Percentiles rank a stretch among this genome's conserved stretches.
Conservation (phyloP, 257 asterid species). For the Osmanthus fragrans region DNA sequence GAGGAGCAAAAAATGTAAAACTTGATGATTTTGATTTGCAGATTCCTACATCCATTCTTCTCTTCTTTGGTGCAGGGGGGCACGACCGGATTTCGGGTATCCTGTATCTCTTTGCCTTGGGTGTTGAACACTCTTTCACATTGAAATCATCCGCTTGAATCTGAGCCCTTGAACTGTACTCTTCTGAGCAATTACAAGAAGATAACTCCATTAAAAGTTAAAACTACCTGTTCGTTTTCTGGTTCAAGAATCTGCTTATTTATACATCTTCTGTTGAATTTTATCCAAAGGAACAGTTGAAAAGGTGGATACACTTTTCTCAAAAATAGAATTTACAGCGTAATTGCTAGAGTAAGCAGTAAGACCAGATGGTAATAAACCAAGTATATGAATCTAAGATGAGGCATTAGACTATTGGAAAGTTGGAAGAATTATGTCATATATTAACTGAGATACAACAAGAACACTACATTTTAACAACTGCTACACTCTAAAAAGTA, state of each 20-base stretch:
- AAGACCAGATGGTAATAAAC: conserved; percentile 30
- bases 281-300: conserved; percentile 49
- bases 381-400: conserved; percentile 37
- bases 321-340: conserved; percentile 13
- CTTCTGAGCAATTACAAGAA: background rate
- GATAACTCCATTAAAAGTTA: conserved; percentile 10
- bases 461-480: conserved; percentile 52
- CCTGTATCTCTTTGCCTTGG: conserved; percentile 48
- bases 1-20: conserved; percentile 35
- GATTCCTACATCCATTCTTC: conserved; percentile 22
- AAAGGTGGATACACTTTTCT: conserved; percentile 15
- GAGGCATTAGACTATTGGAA: conserved; percentile 23
- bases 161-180: background rate
- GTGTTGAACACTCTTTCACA: conserved; percentile 38
- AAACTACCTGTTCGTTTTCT: background rate
- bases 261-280: conserved; percentile 10
- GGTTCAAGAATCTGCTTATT: conserved; percentile 9
- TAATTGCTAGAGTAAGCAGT: conserved; percentile 47
- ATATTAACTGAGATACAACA: conserved; percentile 42
- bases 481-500: conserved; percentile 49
- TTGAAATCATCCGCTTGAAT: background rate
- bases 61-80: conserved; percentile 65
- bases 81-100: conserved; percentile 40
- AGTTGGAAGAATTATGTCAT: conserved; percentile 37
- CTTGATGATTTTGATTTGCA: conserved; percentile 26